Evolutionary conservation across 129 eudicot species (phyloP).

Genomic region (Centrapalus pauciflorus): DNA sequence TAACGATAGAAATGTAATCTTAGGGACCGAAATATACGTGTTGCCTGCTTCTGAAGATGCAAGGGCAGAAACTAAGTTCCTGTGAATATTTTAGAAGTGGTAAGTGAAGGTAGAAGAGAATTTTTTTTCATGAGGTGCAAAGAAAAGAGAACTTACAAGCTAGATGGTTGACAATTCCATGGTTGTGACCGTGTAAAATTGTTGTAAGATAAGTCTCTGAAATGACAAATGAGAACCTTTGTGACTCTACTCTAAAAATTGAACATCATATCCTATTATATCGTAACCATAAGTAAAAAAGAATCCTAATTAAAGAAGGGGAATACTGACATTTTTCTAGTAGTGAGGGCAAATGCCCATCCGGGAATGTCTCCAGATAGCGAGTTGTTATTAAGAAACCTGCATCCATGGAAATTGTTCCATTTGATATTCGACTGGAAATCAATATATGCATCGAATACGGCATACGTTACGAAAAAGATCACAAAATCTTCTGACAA

Average conservation of each 20-base stretch:
- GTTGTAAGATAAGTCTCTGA: slow-evolving; percentile 79
- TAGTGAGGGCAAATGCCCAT: slow-evolving; percentile 33
- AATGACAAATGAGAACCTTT: slow-evolving; percentile 1
- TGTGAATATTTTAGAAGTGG: slow-evolving; percentile 21
- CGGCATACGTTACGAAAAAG: not conserved
- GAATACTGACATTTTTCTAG: slow-evolving; percentile 39
- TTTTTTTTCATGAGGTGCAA: not conserved
- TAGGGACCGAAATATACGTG: slow-evolving; percentile 38
- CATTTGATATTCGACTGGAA: not conserved
- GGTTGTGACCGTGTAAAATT: slow-evolving; percentile 45
- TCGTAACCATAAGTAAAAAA: not conserved
- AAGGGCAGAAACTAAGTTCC: slow-evolving; percentile 65
- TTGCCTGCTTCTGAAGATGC: slow-evolving; percentile 38
- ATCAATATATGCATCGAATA: not conserved
- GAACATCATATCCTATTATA: not conserved
- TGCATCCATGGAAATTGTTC: slow-evolving; percentile 24
- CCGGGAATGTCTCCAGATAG: slow-evolving; percentile 54
- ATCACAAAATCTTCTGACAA: not conserved
- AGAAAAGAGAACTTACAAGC: slow-evolving; percentile 44
- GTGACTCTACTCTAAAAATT: not conserved
- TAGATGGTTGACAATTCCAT: slow-evolving; percentile 39
- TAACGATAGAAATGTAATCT: not conserved
- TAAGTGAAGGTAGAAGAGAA: not conserved
- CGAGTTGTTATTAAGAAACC: slow-evolving; percentile 58
- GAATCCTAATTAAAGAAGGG: not conserved